These are phyloP conservation scores for Paramecium octaurelia DNA, from an alignment of 73 alveolate genomes.

Conservation along the genomic window DNA sequence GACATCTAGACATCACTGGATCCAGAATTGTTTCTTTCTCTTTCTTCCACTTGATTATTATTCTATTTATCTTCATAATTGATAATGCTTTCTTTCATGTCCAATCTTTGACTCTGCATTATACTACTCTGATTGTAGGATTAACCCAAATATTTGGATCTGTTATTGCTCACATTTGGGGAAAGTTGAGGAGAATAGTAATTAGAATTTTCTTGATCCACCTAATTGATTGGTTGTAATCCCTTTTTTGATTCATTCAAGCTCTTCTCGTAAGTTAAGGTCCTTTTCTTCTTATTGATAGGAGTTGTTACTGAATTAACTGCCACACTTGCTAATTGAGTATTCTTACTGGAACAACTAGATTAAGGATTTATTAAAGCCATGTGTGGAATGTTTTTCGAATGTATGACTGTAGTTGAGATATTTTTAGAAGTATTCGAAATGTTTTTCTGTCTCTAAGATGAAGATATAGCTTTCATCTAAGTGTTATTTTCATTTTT, in stretches of 20 bases:
- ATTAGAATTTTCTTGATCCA: background rate
- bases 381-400: background rate
- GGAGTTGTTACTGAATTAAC: background rate
- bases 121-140: conserved; percentile 38
- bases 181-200: conserved; percentile 5
- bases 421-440: background rate
- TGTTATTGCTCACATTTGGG: background rate
- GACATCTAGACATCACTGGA: background rate
- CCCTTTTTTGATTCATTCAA: background rate
- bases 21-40: conserved; percentile 37
- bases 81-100: conserved; percentile 21
- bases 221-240: background rate
- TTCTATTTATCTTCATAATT: background rate
- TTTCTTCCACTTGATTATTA: background rate
- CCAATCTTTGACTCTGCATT: conserved; percentile 24
- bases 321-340: background rate
- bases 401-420: background rate
- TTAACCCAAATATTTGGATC: background rate
- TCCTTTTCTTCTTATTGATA: background rate
- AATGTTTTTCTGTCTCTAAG: background rate
- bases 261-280: background rate
- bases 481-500: background rate
- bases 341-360: background rate
- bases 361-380: background rate
- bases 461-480: background rate